Evolutionary conservation across 1,284 basidiomycete species (phyloP).

Genomic region (Ustanciosporium gigantosporum): DNA sequence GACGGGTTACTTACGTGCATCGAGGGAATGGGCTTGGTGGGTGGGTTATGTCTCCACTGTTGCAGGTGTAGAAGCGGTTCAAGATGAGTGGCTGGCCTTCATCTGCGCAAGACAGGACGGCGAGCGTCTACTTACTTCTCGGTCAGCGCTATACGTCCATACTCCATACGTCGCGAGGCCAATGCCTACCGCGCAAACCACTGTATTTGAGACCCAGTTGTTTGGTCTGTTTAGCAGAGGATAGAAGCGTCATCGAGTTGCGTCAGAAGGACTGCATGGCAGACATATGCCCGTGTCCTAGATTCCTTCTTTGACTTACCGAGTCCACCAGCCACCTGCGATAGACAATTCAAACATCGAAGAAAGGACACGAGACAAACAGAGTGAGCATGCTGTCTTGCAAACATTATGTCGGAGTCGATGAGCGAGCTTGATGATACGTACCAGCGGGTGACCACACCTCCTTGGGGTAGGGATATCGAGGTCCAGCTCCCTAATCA

Average conservation of each 20-base stretch:
- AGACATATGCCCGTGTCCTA: neutral
- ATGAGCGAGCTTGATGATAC: neutral
- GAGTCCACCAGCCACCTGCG: conserved; percentile 68
- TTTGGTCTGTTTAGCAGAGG: conserved; percentile 63
- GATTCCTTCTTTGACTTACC: conserved; percentile 25
- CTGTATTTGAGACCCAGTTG: conserved; percentile 67
- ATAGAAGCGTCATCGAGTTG: too few relatives aligned
- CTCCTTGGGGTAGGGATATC: conserved; percentile 67
- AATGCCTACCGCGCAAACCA: conserved; percentile 63
- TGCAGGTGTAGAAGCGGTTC: neutral
- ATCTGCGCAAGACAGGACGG: neutral
- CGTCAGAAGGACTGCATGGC: too few relatives aligned
- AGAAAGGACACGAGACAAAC: neutral
- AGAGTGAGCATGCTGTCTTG: too few relatives aligned
- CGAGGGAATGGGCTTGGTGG: conserved; percentile 53
- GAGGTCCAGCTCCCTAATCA: conserved; percentile 63
- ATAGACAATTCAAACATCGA: neutral
- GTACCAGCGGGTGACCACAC: conserved; percentile 65
- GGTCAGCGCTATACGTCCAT: conserved; percentile 64
- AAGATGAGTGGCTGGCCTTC: too few relatives aligned
- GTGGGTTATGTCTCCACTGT: conserved; percentile 57
- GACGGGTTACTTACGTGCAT: conserved; percentile 40
- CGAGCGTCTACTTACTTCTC: conserved; percentile 63
- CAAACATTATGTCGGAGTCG: too few relatives aligned
- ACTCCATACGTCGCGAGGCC: conserved; percentile 63